Conservation (phyloP, 2,329 filamentous ascomycete genomes). For the Lasiodiplodia hormozganensis region DNA sequence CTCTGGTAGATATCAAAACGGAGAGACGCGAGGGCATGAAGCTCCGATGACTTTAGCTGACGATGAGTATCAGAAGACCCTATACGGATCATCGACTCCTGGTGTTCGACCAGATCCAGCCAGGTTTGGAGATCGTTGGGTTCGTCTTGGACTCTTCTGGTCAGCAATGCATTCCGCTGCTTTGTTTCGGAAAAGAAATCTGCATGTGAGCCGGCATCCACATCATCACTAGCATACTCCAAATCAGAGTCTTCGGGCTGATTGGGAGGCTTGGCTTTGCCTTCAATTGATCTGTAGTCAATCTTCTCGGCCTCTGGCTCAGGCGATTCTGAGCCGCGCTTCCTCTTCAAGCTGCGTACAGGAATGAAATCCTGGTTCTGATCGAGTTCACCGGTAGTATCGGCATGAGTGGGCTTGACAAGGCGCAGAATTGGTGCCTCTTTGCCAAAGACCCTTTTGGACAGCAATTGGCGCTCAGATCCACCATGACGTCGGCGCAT, state of each 20-base stretch:
- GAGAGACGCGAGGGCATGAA: slow-evolving; percentile 75
- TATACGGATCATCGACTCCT: slow-evolving; percentile 69
- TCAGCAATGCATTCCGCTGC: slow-evolving; percentile 67
- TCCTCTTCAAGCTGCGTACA: slow-evolving; percentile 37
- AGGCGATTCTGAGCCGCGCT: slow-evolving; percentile 31
- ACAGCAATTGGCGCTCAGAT: slow-evolving; percentile 55
- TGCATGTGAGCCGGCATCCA: slow-evolving; percentile 25
- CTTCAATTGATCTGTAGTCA: slow-evolving; percentile 50
- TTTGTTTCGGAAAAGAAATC: slow-evolving; percentile 45
- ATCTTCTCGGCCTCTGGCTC: slow-evolving; percentile 32
- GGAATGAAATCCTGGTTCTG: slow-evolving; percentile 41
- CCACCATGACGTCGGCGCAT: slow-evolving; percentile 46
- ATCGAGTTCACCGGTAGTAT: slow-evolving; percentile 18
- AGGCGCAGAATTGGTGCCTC: slow-evolving; percentile 40
- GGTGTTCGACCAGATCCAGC: slow-evolving; percentile 79
- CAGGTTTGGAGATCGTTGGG: slow-evolving; percentile 75
- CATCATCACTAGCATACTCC: slow-evolving; percentile 40
- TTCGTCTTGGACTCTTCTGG: slow-evolving; percentile 66
- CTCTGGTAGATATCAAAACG: slow-evolving; percentile 82
- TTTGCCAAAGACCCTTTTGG: slow-evolving; percentile 35
- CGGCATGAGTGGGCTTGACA: slow-evolving; percentile 31
- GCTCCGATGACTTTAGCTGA: slow-evolving; percentile 65
- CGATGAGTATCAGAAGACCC: slow-evolving; percentile 48
- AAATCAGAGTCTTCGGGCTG: slow-evolving; percentile 46
- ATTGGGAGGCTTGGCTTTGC: slow-evolving; percentile 35